Evolutionary conservation across 306 rosid species (phyloP), one percentile per base, ranked within the genome.

Genomic region (Hippophae tibetana): DNA sequence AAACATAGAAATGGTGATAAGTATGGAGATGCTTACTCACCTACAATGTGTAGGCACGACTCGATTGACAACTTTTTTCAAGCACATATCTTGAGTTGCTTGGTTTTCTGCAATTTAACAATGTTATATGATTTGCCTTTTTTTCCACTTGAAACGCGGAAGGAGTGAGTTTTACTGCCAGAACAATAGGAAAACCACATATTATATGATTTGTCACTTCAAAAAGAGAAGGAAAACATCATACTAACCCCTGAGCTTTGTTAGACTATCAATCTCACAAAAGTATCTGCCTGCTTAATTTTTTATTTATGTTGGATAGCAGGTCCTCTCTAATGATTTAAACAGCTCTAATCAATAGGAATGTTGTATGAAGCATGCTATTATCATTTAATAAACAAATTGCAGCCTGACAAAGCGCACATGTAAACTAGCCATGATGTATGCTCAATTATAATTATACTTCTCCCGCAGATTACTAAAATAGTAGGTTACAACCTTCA

Each of bases 1-100:
- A 25, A 63, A 47, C 49, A 63, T 38, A 43, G 12, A 27, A 46
- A 44, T 26, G 14, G 23, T 47, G 40, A 41, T 47, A 31, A 54
- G 46, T 69, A 41, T 61, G 27, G 25, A 65, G 52, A 64, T 13
- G 49, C 43, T 3, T 40, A 59, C 80, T 58, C 54, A 72, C 93
- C 95, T 77, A 50, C 90, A 90, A 74, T 66, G 56, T 47, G 75
- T 80, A 52, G 88, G 96, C 75, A 85, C 78, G 1, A 42, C 81
- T 47, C 86, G 94, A 42, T 76, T 83, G 71, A 69, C 63, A 61
- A 71, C 75, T 73, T 79, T 77, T 44, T 72, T 62, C 52, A 68
- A 47, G 53, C 63, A 73, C 45, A 69, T 13, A 65, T 75, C 74
- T 54, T 54, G 73, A 42, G 69, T 60, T 47, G 73, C 73, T 68